Conservation (phyloP, 371 early-diverging fungal genomes). For the Mortierella sp. region DNA sequence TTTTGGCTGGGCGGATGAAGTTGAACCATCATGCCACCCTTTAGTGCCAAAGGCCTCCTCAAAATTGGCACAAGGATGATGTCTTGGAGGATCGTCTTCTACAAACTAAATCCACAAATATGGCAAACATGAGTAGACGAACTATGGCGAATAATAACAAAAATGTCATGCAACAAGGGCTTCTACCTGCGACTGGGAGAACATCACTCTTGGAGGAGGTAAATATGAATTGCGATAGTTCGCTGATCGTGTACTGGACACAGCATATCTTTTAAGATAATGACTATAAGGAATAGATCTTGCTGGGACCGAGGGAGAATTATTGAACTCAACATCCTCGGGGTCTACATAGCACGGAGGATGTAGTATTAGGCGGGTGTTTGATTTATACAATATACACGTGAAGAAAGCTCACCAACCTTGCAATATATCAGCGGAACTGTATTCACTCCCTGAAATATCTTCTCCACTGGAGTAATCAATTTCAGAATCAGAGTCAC, state of each 20-base stretch:
- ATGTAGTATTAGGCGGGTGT: background rate
- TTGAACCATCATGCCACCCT: constrained; percentile 8
- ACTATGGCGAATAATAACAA: background rate
- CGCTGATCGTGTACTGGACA: constrained; percentile 55
- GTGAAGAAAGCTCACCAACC: constrained; percentile 1
- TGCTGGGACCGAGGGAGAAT: constrained; percentile 46
- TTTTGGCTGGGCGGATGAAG: constrained; percentile 40
- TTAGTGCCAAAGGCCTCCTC: constrained; percentile 38
- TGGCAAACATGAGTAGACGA: background rate
- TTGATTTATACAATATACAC: background rate
- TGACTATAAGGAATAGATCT: constrained; percentile 80
- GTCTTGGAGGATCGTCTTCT: constrained; percentile 49
- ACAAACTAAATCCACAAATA: constrained; percentile 15
- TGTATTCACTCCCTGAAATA: constrained; percentile 18
- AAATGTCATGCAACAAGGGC: background rate
- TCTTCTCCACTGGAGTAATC: constrained; percentile 40
- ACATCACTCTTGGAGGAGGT: constrained; percentile 62
- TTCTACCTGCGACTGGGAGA: constrained; percentile 44
- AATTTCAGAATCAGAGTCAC: constrained; percentile 31
- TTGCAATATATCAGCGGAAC: constrained; percentile 13
- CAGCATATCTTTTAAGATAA: constrained; percentile 70
- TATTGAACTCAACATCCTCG: constrained; percentile 28
- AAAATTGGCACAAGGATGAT: constrained; percentile 52
- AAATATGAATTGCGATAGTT: constrained; percentile 59
- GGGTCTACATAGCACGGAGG: background rate